phyloP scores from a whole-genome alignment of 331 rosid genomes.

The Malus hybrid region DNA sequence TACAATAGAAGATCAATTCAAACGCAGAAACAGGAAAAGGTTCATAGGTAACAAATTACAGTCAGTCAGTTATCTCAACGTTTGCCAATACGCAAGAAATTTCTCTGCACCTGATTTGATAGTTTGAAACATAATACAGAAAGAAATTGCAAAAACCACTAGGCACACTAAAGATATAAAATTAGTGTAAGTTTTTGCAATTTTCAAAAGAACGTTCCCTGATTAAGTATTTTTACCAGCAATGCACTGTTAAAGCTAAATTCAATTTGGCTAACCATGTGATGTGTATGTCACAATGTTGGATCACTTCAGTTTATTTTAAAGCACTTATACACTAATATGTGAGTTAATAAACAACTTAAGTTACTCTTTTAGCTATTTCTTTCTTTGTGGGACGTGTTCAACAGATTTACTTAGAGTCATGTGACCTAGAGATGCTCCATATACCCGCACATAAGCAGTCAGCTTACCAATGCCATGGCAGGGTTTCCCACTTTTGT shows the following conservation, averaged over 20 bases:
- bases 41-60: neutral
- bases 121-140: neutral
- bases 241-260: neutral
- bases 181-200: neutral
- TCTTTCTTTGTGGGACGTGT: neutral
- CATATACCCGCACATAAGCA: conserved; percentile 3
- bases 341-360: neutral
- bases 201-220: neutral
- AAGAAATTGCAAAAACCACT: neutral
- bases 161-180: neutral
- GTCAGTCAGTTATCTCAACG: neutral
- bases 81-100: neutral
- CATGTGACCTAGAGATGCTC: neutral
- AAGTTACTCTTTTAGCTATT: neutral
- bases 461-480: conserved; percentile 88
- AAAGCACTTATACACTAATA: neutral
- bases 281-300: neutral
- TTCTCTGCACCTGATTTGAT: neutral
- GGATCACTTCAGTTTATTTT: neutral
- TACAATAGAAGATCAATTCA: neutral
- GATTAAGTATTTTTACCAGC: no score
- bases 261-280: neutral
- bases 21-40: neutral
- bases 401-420: neutral
- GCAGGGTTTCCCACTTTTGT: conserved; percentile 92